Evolutionary conservation across 768 basidiomycete genomes (phyloP).

Genomic region (Naganishia friedmannii): DNA sequence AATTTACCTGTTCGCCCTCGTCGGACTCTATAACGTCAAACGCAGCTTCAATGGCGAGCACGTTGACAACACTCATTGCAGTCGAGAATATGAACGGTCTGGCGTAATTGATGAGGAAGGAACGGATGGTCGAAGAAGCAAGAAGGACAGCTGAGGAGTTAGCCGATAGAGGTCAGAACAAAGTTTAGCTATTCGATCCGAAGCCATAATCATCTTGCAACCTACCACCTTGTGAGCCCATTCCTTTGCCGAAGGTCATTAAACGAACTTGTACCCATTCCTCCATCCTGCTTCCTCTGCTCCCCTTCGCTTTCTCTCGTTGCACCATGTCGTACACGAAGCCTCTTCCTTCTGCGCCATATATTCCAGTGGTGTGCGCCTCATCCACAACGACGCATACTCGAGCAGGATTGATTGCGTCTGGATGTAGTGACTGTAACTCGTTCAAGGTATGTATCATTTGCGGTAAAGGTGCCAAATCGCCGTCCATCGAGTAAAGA

Average conservation of each 20-base stretch:
- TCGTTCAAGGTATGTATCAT: constrained; percentile 65
- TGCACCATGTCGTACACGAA: constrained; percentile 57
- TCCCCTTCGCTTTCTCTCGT: background rate
- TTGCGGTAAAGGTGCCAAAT: constrained; percentile 69
- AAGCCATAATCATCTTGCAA: constrained; percentile 23
- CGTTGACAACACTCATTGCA: constrained; percentile 69
- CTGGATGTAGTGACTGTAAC: constrained; percentile 63
- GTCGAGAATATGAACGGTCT: constrained; percentile 90
- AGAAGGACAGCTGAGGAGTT: constrained; percentile 66
- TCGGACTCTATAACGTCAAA: constrained; percentile 75
- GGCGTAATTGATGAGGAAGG: constrained; percentile 88
- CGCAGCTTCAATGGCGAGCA: constrained; percentile 71
- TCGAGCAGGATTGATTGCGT: constrained; percentile 9
- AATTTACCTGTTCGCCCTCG: constrained; percentile 61
- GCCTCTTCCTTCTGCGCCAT: constrained; percentile 74
- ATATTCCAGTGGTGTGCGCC: constrained; percentile 88
- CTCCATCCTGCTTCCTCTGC: constrained; percentile 55
- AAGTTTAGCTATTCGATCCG: background rate
- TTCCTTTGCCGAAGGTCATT: constrained; percentile 89
- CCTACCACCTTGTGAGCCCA: constrained; percentile 81
- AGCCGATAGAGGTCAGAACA: too few species aligned
- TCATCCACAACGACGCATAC: constrained; percentile 73
- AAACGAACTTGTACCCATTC: constrained; percentile 70
- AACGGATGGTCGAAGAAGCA: constrained; percentile 66
- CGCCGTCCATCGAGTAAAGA: constrained; percentile 95